Percentiles rank a stretch among this genome's conserved stretches.
These are phyloP conservation scores for Neurospora terricola DNA, from an alignment of 495 filamentous ascomycete species.

Conservation along the genomic window DNA sequence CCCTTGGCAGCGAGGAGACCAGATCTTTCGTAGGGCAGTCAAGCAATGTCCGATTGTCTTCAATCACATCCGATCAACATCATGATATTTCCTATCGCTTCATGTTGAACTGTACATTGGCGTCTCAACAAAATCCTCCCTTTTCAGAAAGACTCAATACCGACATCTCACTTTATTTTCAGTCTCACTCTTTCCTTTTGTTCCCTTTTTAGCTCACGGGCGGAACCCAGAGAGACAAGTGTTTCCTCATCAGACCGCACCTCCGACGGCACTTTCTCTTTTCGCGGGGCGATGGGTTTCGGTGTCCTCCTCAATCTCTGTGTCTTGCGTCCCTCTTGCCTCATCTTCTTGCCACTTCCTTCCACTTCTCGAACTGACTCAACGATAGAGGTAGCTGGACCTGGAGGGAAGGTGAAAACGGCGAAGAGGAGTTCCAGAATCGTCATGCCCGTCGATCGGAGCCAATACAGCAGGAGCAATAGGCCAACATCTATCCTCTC, in stretches of 20 bases:
- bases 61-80: not conserved
- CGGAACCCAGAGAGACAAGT: not conserved
- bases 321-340: not conserved
- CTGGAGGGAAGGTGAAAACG: not conserved
- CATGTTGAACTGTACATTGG: not conserved
- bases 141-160: not conserved
- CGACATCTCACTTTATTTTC: not conserved
- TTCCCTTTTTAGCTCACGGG: not conserved
- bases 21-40: not conserved
- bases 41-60: not conserved
- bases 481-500: not conserved
- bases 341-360: not conserved
- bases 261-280: not conserved
- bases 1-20: not conserved
- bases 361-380: not conserved
- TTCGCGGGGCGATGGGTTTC: not conserved
- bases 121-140: not conserved
- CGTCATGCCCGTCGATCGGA: not conserved
- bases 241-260: not conserved
- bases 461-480: conserved; percentile 1
- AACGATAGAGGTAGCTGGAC: not conserved
- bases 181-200: not conserved
- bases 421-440: not conserved
- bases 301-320: not conserved
- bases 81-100: not conserved